Conservation (phyloP, 75 land plant genomes). For the Cryptomeria japonica region DNA sequence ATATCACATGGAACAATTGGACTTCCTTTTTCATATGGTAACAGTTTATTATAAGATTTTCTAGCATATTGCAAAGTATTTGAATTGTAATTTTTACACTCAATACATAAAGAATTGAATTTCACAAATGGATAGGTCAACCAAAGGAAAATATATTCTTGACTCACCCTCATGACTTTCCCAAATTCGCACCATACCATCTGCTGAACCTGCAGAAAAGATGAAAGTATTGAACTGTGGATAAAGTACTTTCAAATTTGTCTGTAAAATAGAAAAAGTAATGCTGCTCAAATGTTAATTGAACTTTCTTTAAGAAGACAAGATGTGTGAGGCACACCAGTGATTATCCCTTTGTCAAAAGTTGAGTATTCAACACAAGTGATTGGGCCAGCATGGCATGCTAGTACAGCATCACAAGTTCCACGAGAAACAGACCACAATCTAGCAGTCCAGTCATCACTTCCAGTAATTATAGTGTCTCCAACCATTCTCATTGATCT, state of each 20-base stretch:
- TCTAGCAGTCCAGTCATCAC: slow-evolving; percentile 99
- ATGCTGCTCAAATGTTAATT: not conserved
- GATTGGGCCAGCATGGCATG: slow-evolving; percentile 94
- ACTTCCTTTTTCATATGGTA: not conserved
- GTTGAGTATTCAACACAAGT: slow-evolving; percentile 78
- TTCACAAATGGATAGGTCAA: not conserved
- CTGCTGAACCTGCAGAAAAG: slow-evolving; percentile 78
- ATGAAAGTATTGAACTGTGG: not conserved
- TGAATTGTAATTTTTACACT: not conserved
- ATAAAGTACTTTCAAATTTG: not conserved
- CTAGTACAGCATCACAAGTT: slow-evolving; percentile 89
- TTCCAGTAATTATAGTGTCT: slow-evolving; percentile 92
- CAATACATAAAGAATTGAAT: not conserved
- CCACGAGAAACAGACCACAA: slow-evolving; percentile 93
- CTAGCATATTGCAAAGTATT: not conserved
- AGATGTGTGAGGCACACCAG: slow-evolving; percentile 46
- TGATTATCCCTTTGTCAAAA: slow-evolving; percentile 83
- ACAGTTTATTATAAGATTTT: not conserved
- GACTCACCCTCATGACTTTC: slow-evolving; percentile 79
- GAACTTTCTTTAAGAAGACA: slow-evolving; percentile 4
- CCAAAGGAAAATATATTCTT: not conserved
- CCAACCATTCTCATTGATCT: slow-evolving; percentile 94
- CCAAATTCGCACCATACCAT: slow-evolving; percentile 95
- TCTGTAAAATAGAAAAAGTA: not conserved
- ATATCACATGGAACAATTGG: not conserved